These are phyloP conservation scores for Biscogniauxia marginata DNA, from an alignment of 2,329 filamentous ascomycete genomes.

Conservation along the genomic window DNA sequence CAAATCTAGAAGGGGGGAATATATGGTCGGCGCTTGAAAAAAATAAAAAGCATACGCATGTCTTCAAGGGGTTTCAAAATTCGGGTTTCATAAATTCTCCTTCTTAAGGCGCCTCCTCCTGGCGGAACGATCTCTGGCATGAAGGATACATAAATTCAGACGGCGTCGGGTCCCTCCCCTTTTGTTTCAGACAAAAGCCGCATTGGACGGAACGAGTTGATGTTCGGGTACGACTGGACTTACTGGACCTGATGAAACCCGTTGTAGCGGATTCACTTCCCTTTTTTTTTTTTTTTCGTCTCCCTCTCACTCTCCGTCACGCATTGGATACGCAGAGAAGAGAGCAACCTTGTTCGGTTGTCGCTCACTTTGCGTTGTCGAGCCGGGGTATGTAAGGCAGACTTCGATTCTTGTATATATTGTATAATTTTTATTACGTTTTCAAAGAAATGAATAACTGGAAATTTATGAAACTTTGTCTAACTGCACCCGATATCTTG, in stretches of 20 bases:
- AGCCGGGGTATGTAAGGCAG: not conserved
- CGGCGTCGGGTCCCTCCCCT: not conserved
- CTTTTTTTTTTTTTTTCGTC: not conserved
- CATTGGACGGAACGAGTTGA: not conserved
- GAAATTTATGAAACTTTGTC: not conserved
- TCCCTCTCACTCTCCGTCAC: not conserved
- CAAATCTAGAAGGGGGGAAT: not conserved
- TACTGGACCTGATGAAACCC: no score
- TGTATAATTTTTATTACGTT: not conserved
- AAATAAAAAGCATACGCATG: not conserved
- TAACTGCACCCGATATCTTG: not conserved
- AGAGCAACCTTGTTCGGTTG: not conserved
- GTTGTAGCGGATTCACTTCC: no score
- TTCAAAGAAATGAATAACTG: no score
- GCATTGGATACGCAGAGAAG: not conserved
- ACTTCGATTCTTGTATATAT: not conserved
- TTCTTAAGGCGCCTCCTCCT: no score
- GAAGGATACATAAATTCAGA: not conserved
- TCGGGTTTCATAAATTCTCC: not conserved
- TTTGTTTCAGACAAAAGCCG: not conserved
- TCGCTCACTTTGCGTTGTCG: not conserved
- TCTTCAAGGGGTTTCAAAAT: not conserved
- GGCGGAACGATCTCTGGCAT: not conserved
- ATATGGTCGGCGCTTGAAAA: not conserved
- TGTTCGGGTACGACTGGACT: not conserved